A percentile compares a stretch with the other conserved stretches of the same genome.
These are phyloP conservation scores for Rhizodiscina lignyota DNA, from an alignment of 495 filamentous ascomycete species.

Conservation along the genomic window DNA sequence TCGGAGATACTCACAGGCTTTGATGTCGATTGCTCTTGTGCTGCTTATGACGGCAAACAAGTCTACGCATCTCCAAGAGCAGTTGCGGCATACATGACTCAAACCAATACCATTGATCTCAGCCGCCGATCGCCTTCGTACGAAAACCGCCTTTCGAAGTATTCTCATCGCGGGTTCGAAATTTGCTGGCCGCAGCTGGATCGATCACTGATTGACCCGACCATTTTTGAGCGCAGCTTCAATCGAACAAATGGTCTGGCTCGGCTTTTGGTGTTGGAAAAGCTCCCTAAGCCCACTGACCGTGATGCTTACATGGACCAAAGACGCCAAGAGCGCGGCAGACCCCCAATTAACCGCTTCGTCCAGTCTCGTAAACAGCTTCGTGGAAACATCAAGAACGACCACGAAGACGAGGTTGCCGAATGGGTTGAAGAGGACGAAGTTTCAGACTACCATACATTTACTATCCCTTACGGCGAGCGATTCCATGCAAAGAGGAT, in stretches of 20 bases:
- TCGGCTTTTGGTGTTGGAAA: slow-evolving; percentile 61
- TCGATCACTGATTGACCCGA: slow-evolving; percentile 56
- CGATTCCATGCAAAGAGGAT: slow-evolving; percentile 56
- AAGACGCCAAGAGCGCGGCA: slow-evolving; percentile 50
- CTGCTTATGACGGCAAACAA: slow-evolving; percentile 60
- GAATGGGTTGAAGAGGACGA: slow-evolving; percentile 66
- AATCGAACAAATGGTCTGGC: slow-evolving; percentile 59
- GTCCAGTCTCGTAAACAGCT: slow-evolving; percentile 13
- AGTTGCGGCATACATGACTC: slow-evolving; percentile 58
- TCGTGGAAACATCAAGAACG: slow-evolving; percentile 50
- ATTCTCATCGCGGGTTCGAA: slow-evolving; percentile 68
- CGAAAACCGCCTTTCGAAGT: slow-evolving; percentile 77
- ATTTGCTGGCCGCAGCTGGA: slow-evolving; percentile 61
- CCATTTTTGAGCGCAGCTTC: slow-evolving; percentile 70
- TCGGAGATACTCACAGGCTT: slow-evolving; percentile 73
- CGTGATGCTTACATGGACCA: slow-evolving; percentile 49
- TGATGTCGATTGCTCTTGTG: slow-evolving; percentile 69
- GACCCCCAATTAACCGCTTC: slow-evolving; percentile 27
- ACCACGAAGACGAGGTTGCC: slow-evolving; percentile 57
- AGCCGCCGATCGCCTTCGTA: slow-evolving; percentile 67
- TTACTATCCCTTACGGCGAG: slow-evolving; percentile 58
- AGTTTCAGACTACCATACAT: slow-evolving; percentile 59
- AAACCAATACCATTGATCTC: slow-evolving; percentile 65
- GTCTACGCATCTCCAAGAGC: slow-evolving; percentile 58
- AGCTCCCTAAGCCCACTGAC: slow-evolving; percentile 45